Evolutionary conservation across 23 red algal species (phyloP).

Genomic region (Chondrus crispus): DNA sequence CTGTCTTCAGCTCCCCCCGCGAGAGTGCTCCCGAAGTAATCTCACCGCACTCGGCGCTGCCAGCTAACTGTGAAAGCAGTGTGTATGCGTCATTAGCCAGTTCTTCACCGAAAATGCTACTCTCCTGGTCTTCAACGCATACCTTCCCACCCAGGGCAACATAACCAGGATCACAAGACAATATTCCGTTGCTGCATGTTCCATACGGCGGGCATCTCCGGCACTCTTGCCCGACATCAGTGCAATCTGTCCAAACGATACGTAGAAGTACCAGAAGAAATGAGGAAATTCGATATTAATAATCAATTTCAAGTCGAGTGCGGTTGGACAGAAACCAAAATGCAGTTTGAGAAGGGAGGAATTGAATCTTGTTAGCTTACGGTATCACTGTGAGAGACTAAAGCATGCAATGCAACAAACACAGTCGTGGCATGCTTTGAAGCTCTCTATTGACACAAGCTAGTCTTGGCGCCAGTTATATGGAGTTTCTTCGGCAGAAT

Average conservation of each 20-base stretch:
- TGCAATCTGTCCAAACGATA: neutral
- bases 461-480: neutral
- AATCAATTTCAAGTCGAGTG: neutral
- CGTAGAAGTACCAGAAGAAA: neutral
- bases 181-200: neutral
- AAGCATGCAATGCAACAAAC: neutral
- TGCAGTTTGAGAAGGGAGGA: too few relatives aligned
- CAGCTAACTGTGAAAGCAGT: neutral
- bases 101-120: neutral
- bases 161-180: conserved; percentile 20
- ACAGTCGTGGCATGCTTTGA: neutral
- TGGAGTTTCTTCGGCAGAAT: neutral
- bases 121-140: conserved; percentile 34
- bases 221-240: neutral
- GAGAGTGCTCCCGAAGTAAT: neutral
- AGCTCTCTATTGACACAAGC: neutral
- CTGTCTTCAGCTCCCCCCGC: neutral
- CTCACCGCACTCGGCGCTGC: conserved; percentile 20
- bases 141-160: neutral
- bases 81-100: neutral
- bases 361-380: too few relatives aligned
- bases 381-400: neutral
- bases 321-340: too few relatives aligned
- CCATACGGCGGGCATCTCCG: conserved; percentile 17
- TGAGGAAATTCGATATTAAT: neutral